Evolutionary conservation across 371 early-diverging fungal species (phyloP).

Genomic region (Apophysomyces elegans): DNA sequence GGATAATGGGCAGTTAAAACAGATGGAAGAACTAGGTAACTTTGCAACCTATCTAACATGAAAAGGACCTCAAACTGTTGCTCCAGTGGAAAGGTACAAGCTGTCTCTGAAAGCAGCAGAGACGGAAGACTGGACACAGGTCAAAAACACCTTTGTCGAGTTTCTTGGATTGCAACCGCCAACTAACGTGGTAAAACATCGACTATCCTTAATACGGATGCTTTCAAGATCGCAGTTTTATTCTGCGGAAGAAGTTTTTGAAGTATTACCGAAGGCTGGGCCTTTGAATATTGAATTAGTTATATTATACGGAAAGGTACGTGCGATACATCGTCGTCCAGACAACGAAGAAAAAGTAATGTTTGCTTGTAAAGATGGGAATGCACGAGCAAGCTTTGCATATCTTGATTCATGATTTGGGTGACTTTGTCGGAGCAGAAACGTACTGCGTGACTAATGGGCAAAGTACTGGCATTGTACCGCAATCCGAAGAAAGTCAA

Average conservation of each 20-base stretch:
- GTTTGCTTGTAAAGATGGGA: slow-evolving; percentile 37
- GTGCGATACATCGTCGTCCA: neutral
- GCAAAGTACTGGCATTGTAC: slow-evolving; percentile 39
- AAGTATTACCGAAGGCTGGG: slow-evolving; percentile 33
- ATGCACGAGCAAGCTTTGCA: slow-evolving; percentile 58
- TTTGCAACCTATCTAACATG: neutral
- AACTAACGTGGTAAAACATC: slow-evolving; percentile 29
- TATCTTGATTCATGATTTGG: slow-evolving; percentile 56
- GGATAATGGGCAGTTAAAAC: slow-evolving; percentile 17
- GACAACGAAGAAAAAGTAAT: neutral
- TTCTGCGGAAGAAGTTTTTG: slow-evolving; percentile 29
- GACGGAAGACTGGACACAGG: neutral
- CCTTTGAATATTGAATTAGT: slow-evolving; percentile 53
- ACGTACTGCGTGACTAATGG: slow-evolving; percentile 66
- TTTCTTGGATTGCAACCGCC: slow-evolving; percentile 30
- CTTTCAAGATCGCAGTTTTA: slow-evolving; percentile 43
- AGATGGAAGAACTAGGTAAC: slow-evolving; percentile 35
- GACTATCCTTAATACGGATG: slow-evolving; percentile 38
- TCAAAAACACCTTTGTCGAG: slow-evolving; percentile 34
- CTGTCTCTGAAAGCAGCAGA: slow-evolving; percentile 8
- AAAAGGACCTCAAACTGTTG: neutral
- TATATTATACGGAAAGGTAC: slow-evolving; percentile 58
- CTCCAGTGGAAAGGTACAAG: slow-evolving; percentile 31
- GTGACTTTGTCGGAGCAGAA: slow-evolving; percentile 71
- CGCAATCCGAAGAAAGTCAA: slow-evolving; percentile 15